phyloP scores from a whole-genome alignment of 805 yeast genomes.

The Kluyveromyces wickerhamii region DNA sequence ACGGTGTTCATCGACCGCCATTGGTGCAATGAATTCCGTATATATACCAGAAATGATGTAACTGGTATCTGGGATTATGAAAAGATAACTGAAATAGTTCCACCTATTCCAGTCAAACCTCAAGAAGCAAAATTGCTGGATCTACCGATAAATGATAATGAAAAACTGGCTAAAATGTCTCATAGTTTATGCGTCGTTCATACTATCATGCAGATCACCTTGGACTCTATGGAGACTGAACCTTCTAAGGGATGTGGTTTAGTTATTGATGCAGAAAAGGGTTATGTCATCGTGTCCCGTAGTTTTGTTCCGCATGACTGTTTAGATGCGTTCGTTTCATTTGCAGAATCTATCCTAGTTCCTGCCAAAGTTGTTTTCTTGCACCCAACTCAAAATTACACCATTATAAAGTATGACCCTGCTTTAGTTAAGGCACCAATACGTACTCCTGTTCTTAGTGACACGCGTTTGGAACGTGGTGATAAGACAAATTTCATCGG shows the following conservation, averaged over 20 bases:
- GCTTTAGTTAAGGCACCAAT: slow-evolving; percentile 62
- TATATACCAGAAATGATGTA: slow-evolving; percentile 54
- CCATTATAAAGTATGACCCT: slow-evolving; percentile 78
- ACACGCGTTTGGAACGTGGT: slow-evolving; percentile 57
- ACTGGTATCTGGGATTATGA: slow-evolving; percentile 53
- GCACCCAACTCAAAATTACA: slow-evolving; percentile 84
- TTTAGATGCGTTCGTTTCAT: slow-evolving; percentile 60
- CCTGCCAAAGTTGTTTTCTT: slow-evolving; percentile 75
- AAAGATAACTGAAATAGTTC: slow-evolving; percentile 47
- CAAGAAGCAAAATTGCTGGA: slow-evolving; percentile 64
- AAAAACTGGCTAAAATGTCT: slow-evolving; percentile 46
- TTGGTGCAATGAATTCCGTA: slow-evolving; percentile 66
- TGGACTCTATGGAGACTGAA: slow-evolving; percentile 67
- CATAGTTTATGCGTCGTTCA: slow-evolving; percentile 68
- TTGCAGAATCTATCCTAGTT: slow-evolving; percentile 78
- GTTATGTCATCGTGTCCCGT: slow-evolving; percentile 73
- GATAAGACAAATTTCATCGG: slow-evolving; percentile 76
- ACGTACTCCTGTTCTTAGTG: slow-evolving; percentile 54
- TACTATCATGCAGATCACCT: slow-evolving; percentile 53
- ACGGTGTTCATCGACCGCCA: slow-evolving; percentile 73
- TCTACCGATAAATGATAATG: slow-evolving; percentile 46
- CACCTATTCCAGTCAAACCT: slow-evolving; percentile 44
- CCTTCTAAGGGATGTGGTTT: slow-evolving; percentile 65
- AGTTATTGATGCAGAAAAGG: slow-evolving; percentile 70
- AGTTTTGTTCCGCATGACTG: slow-evolving; percentile 74